Conservation (phyloP, 2,329 filamentous ascomycete species). For the Lecanosticta acicola region DNA sequence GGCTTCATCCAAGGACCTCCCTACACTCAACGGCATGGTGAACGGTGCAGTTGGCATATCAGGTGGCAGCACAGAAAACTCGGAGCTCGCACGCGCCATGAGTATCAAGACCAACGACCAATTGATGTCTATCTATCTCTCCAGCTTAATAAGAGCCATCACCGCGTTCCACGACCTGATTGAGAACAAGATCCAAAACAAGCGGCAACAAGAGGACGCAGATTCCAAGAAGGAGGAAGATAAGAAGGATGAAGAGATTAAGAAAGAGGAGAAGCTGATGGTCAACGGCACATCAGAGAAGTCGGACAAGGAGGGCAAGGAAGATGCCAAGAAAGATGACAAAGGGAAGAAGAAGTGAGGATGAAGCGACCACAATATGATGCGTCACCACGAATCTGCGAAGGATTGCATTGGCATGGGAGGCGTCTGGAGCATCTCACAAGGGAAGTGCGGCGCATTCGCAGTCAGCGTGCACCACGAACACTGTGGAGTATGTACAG, state of each 20-base stretch:
- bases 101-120: slow-evolving; percentile 99
- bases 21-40: slow-evolving; percentile 44
- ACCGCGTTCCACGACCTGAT: slow-evolving; percentile 99
- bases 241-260: slow-evolving; percentile 45
- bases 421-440: slow-evolving; percentile 24
- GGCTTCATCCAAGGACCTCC: slow-evolving; percentile 58
- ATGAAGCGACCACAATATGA: slow-evolving; percentile 29
- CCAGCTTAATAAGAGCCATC: slow-evolving; percentile 92
- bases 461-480: slow-evolving; percentile 14
- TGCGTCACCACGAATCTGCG: neutral
- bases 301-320: slow-evolving; percentile 45
- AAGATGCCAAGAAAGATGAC: slow-evolving; percentile 49
- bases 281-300: slow-evolving; percentile 51
- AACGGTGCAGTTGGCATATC: slow-evolving; percentile 54
- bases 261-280: slow-evolving; percentile 62
- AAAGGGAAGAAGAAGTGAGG: slow-evolving; percentile 49
- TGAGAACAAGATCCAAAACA: slow-evolving; percentile 99
- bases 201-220: slow-evolving; percentile 93
- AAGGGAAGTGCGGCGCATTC: slow-evolving; percentile 8
- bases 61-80: slow-evolving; percentile 55
- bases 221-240: slow-evolving; percentile 68
- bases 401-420: slow-evolving; percentile 13
- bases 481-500: slow-evolving; percentile 20
- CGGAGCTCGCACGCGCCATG: slow-evolving; percentile 92
- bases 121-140: slow-evolving; percentile 96